Evolutionary conservation across 2,329 filamentous ascomycete genomes (phyloP), one percentile per base, ranked within the genome.

Genomic region (Diplocarpon rosae): DNA sequence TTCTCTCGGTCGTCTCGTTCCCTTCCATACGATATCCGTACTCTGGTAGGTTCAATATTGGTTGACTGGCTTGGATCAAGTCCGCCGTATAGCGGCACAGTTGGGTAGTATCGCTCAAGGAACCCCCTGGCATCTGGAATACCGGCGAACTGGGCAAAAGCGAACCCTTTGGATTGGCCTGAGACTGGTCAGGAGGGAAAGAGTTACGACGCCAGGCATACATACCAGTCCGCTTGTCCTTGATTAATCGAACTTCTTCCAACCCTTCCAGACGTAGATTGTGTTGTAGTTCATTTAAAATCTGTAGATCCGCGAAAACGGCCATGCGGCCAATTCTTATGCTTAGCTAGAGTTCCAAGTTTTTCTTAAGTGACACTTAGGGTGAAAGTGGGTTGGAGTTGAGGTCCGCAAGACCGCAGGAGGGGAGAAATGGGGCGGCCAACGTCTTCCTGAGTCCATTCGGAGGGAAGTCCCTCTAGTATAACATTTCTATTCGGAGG

Each of bases 241-340:
- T 71, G 53, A 78, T 78, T 41, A 78, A 64, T 14, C 72, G 67
- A 38, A 77, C 65, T 53, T 76, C 72, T 55, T 76, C 72, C 48
- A 78, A 60, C n/a, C 65, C 66, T 45, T 69, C 65, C 50, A 73
- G 63, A 54, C 68, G 62, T 52, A 75, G 69, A 52, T 65, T 66
- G 53, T 71, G 66, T 53, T 65, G 64, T 54, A 78, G 64, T 65
- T 76, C 73, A 62, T 65, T 65, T 54, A 67, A 66, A 59, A 78
- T 73, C 74, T 78, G 65, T 69, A 65, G 54, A 51, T 42, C 48
- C 49, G 43, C 55, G 54, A 51, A 45, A 57, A 53, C 44, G 56
- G 56, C 60, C 58, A 57, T 44, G 43, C 42, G 57, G 56, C 60
- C 59, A 58, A 52, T 52, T 51, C 51, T 54, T 56, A 58, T 59